Evolutionary conservation across 257 asterid genomes (phyloP).

Genomic region (Cinchona pubescens): DNA sequence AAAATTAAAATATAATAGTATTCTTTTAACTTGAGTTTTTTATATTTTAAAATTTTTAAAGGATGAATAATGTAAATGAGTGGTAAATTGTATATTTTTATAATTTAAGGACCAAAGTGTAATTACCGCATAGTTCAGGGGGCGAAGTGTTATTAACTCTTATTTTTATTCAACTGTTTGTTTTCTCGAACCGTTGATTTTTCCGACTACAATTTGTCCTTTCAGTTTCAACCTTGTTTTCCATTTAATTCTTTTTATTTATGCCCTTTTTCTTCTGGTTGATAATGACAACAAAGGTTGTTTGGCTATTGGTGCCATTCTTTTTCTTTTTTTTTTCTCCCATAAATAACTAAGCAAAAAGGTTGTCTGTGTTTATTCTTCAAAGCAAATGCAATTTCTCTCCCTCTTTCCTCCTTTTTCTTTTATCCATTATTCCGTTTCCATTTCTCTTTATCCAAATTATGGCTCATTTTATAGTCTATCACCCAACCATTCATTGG

Average conservation of each 20-base stretch:
- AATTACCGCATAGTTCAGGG: no score
- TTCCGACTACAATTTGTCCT: not conserved
- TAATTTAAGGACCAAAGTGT: no score
- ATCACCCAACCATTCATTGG: not conserved
- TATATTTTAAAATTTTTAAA: no score
- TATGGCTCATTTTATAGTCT: not conserved
- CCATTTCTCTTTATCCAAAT: not conserved
- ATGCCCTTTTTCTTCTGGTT: no score
- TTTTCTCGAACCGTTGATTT: no score
- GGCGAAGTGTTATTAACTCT: no score
- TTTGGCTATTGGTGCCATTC: constrained; percentile 10
- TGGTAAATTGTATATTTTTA: no score
- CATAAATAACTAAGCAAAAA: constrained; percentile 13
- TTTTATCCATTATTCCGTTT: not conserved
- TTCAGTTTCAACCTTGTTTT: not conserved
- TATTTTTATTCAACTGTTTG: not conserved
- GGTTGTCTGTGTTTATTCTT: not conserved
- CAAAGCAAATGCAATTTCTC: constrained; percentile 23
- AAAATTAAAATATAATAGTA: no score
- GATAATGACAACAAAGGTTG: not conserved
- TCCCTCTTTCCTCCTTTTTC: not conserved
- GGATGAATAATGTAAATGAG: no score
- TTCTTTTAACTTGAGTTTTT: no score
- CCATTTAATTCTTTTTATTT: not conserved
- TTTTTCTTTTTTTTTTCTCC: not conserved